Evolutionary conservation across 495 filamentous ascomycete genomes (phyloP).

Genomic region (Symbiotaphrina buchneri): DNA sequence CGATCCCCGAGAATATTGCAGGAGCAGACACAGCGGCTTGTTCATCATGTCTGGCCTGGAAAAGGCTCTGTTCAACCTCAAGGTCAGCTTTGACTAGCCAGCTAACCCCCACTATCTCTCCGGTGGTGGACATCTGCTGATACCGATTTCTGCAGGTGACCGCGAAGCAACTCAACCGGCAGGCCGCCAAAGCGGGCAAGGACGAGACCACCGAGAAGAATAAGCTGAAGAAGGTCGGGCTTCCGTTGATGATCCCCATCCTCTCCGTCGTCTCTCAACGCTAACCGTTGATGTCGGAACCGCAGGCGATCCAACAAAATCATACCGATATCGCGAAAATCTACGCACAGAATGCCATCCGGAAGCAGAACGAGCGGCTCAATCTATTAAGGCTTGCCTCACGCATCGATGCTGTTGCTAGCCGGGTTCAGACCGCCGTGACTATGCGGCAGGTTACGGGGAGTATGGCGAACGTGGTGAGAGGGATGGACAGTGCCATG

Average conservation of each 20-base stretch:
- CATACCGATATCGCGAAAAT: conserved; percentile 60
- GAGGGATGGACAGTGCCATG: conserved; percentile 43
- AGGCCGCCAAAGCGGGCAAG: conserved; percentile 61
- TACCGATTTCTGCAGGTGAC: conserved; percentile 57
- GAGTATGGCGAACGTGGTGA: conserved; percentile 39
- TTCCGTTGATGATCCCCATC: background rate
- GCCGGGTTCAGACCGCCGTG: conserved; percentile 38
- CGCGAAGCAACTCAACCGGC: conserved; percentile 60
- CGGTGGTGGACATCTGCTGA: background rate
- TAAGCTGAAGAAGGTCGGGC: conserved; percentile 52
- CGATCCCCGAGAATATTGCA: too few species aligned
- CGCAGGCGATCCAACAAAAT: conserved; percentile 33
- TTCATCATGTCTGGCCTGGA: conserved; percentile 34
- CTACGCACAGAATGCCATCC: conserved; percentile 66
- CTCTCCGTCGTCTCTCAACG: conserved; percentile 5
- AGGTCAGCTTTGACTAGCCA: conserved; percentile 18
- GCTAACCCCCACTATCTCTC: conserved; percentile 2
- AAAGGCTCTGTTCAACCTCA: conserved; percentile 42
- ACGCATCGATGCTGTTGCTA: conserved; percentile 37
- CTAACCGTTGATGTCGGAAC: too few species aligned
- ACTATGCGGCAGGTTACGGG: conserved; percentile 42
- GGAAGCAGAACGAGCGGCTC: conserved; percentile 48
- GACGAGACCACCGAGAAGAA: conserved; percentile 63
- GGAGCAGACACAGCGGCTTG: too few species aligned
- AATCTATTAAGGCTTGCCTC: conserved; percentile 35